Percentiles rank a stretch among this genome's conserved stretches.
Evolutionary conservation across 495 filamentous ascomycete genomes (phyloP).

Genomic region (Jackrogersella multiformis): DNA sequence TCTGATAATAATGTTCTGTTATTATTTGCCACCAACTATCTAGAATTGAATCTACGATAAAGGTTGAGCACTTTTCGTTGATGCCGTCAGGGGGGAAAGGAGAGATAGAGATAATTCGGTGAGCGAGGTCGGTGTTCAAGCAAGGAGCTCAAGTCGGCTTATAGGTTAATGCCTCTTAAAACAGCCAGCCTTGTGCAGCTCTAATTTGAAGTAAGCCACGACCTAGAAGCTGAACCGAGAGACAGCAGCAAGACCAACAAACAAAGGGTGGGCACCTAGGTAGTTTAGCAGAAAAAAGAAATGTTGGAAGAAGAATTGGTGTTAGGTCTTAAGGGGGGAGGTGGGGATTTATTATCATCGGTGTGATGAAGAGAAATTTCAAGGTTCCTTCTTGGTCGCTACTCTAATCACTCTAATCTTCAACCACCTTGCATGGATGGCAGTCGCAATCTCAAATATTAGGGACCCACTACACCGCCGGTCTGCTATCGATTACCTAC

Average conservation of each 20-base stretch:
- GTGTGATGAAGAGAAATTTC: slow-evolving; percentile 18
- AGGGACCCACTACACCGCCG: slow-evolving; percentile 25
- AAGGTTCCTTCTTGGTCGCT: not conserved
- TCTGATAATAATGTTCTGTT: not conserved
- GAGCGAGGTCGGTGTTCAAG: not conserved
- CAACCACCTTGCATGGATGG: not conserved
- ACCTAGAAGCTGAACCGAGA: slow-evolving; percentile 12
- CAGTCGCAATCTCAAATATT: slow-evolving; percentile 31
- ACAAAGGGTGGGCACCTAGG: not conserved
- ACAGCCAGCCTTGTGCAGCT: not conserved
- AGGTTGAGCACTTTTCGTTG: not conserved
- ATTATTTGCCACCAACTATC: not conserved
- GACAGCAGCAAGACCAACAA: not conserved
- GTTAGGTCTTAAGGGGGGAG: slow-evolving; percentile 7
- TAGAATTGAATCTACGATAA: not conserved
- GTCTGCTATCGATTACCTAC: slow-evolving; percentile 6
- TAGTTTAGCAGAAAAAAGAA: not conserved
- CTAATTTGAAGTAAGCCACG: slow-evolving; percentile 7
- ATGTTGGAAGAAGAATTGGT: slow-evolving; percentile 15
- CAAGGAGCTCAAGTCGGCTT: not conserved
- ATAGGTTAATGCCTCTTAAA: not conserved
- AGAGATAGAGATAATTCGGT: not conserved
- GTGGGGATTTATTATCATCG: slow-evolving; percentile 33
- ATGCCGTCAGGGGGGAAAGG: not conserved
- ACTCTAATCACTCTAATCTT: not conserved